phyloP scores from a whole-genome alignment of 495 filamentous ascomycete species.

The Podospora comata region DNA sequence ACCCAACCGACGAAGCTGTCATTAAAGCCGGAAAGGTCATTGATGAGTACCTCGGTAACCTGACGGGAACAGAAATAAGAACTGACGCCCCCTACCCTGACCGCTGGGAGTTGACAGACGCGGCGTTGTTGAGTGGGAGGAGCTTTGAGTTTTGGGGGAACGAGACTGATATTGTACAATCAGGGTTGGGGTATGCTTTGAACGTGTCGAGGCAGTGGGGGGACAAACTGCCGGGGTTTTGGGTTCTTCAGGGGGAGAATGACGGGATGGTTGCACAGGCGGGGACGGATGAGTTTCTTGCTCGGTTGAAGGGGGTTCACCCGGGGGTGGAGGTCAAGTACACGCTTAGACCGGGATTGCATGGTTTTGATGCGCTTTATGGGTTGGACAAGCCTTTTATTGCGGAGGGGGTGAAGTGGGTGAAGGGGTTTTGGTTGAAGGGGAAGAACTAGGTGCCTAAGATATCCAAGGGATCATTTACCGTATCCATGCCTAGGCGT shows the following conservation, averaged over 20 bases:
- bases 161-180: neutral
- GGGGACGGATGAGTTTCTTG: slow-evolving; percentile 23
- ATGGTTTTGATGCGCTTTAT: slow-evolving; percentile 21
- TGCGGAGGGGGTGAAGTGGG: slow-evolving; percentile 24
- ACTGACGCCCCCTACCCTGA: slow-evolving; percentile 13
- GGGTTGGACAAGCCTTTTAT: slow-evolving; percentile 16
- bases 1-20: neutral
- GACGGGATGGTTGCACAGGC: slow-evolving; percentile 15
- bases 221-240: slow-evolving; percentile 16
- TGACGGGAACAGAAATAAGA: slow-evolving; percentile 7
- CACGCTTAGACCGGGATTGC: slow-evolving; percentile 16
- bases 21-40: slow-evolving; percentile 8
- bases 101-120: slow-evolving; percentile 2
- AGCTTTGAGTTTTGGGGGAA: slow-evolving; percentile 16
- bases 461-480: too few relatives aligned
- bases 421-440: slow-evolving; percentile 20
- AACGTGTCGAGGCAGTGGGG: neutral
- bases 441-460: neutral
- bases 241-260: slow-evolving; percentile 24
- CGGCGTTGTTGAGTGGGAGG: slow-evolving; percentile 10
- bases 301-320: slow-evolving; percentile 9
- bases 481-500: too few relatives aligned
- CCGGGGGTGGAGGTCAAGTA: slow-evolving; percentile 18
- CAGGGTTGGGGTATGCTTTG: slow-evolving; percentile 18
- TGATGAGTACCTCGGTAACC: slow-evolving; percentile 10